Conservation (phyloP, 106 monocot species). For the Acorus gramineus region DNA sequence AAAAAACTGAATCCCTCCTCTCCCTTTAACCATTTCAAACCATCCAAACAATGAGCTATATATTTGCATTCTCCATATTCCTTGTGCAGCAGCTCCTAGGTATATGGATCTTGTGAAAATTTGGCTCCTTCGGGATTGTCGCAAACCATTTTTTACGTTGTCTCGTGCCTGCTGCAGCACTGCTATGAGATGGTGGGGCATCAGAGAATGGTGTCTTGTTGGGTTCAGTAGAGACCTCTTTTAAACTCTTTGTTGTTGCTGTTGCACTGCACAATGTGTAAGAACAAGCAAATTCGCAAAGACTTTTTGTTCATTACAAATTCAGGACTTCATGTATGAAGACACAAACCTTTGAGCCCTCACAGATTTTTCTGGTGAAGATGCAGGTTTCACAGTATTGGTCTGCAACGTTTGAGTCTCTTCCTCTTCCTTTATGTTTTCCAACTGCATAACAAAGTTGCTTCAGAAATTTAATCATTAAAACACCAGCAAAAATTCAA, state of each 20-base stretch:
- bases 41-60: no score
- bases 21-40: no score
- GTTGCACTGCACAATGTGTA: neutral
- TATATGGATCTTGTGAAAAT: neutral
- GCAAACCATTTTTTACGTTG: neutral
- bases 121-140: neutral
- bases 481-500: no score
- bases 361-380: neutral
- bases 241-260: neutral
- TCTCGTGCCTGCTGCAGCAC: neutral
- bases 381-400: neutral
- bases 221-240: no score
- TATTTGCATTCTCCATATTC: neutral
- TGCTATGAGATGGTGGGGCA: neutral
- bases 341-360: constrained; percentile 5
- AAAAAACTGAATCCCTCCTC: no score
- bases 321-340: neutral
- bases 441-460: no score
- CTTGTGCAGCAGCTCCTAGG: neutral
- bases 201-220: neutral
- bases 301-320: no score
- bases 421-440: neutral
- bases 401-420: neutral
- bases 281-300: no score
- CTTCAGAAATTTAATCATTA: no score